A percentile compares a stretch with the other conserved stretches of the same genome.
These are phyloP conservation scores for Mayamaea pseudoterrestris DNA, from an alignment of 108 stramenopile species.

Conservation along the genomic window DNA sequence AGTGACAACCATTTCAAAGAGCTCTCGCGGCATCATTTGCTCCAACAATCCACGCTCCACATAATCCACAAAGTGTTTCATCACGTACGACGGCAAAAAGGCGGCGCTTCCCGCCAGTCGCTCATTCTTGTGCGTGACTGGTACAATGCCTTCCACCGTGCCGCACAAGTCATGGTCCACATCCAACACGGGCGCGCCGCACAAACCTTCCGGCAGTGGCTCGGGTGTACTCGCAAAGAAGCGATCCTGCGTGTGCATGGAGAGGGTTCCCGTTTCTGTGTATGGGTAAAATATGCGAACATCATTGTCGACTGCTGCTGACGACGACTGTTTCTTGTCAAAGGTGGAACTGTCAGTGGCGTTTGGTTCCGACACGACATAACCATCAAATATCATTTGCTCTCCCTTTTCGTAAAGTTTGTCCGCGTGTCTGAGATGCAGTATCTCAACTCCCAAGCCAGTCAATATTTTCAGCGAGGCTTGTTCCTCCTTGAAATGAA, in stretches of 20 bases:
- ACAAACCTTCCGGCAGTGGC: conserved; percentile 73
- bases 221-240: conserved; percentile 56
- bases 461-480: conserved; percentile 35
- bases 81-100: conserved; percentile 53
- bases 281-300: conserved; percentile 54
- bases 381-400: conserved; percentile 62
- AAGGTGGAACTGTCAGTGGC: conserved; percentile 17
- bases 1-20: conserved; percentile 58
- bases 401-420: conserved; percentile 59
- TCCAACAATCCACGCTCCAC: conserved; percentile 67
- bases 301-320: conserved; percentile 19
- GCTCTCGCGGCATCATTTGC: conserved; percentile 41
- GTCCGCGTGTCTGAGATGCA: conserved; percentile 40
- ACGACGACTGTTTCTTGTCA: not conserved
- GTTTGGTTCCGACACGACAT: conserved; percentile 49
- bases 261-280: conserved; percentile 35
- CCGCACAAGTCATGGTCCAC: conserved; percentile 37
- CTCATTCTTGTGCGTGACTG: conserved; percentile 40
- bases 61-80: conserved; percentile 56
- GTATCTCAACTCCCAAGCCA: conserved; percentile 48
- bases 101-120: conserved; percentile 65
- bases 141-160: conserved; percentile 77
- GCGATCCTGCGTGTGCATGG: conserved; percentile 55
- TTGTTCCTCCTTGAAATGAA: conserved; percentile 71
- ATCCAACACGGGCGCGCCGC: conserved; percentile 68